phyloP scores from a whole-genome alignment of 140 eudicot species.

The Flaveria floridana region DNA sequence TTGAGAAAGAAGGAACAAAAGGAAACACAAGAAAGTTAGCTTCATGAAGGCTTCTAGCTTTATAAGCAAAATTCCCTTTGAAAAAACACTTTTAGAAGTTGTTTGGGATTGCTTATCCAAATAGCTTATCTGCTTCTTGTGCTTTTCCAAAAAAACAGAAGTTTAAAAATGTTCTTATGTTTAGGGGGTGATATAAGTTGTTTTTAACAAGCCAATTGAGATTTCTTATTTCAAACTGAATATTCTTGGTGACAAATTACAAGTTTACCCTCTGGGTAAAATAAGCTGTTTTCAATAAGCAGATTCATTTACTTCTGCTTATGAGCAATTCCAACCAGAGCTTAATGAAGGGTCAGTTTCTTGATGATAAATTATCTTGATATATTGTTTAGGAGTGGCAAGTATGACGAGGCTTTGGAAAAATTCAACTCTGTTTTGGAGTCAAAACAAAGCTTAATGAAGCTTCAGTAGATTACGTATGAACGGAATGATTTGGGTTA shows the following conservation, averaged over 20 bases:
- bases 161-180: too few relatives aligned
- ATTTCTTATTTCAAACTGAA: neutral
- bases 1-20: slow-evolving; percentile 63
- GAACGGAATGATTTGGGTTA: neutral
- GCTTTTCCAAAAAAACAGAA: too few relatives aligned
- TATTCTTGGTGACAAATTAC: neutral
- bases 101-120: neutral
- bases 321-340: neutral
- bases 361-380: neutral
- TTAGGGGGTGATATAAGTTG: neutral
- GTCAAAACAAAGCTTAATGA: slow-evolving; percentile 84
- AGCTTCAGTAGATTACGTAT: slow-evolving; percentile 54
- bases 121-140: neutral
- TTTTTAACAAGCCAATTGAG: neutral
- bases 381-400: slow-evolving; percentile 50
- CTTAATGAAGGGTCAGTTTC: neutral
- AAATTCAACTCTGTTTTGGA: slow-evolving; percentile 83
- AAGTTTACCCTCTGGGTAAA: slow-evolving; percentile 1
- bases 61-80: slow-evolving; percentile 54
- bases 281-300: neutral
- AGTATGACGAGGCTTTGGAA: slow-evolving; percentile 75
- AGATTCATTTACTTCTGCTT: neutral
- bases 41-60: slow-evolving; percentile 78
- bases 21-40: slow-evolving; percentile 66
- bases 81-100: neutral